A percentile compares a stretch with the other conserved stretches of the same genome.
Evolutionary conservation across 306 rosid genomes (phyloP).

Genomic region (Cyamopsis tetragonoloba): DNA sequence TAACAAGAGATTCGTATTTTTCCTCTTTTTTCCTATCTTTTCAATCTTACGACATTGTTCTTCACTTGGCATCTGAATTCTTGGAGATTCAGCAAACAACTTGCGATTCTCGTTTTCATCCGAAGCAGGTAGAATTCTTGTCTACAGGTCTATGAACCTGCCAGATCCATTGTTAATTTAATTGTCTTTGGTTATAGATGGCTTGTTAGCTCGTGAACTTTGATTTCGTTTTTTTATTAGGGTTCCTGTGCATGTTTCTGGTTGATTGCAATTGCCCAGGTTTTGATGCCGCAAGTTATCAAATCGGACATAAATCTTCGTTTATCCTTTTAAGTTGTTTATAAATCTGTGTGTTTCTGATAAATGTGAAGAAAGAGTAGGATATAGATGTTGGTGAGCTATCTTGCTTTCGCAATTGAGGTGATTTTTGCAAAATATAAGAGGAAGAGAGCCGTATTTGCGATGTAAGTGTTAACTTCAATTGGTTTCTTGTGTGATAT

Average conservation of each 20-base stretch:
- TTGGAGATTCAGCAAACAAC: not conserved
- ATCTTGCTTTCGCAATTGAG: not conserved
- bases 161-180: slow-evolving; percentile 27
- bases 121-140: slow-evolving; percentile 34
- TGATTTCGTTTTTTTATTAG: not conserved
- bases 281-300: not conserved
- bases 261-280: not conserved
- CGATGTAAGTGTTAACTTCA: not conserved
- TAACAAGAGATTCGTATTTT: not conserved
- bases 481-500: not conserved
- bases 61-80: slow-evolving; percentile 14
- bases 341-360: not conserved
- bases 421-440: not conserved
- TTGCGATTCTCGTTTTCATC: not conserved
- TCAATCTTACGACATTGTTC: not conserved
- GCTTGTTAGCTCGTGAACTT: slow-evolving; percentile 13
- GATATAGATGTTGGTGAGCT: not conserved
- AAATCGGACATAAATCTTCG: not conserved
- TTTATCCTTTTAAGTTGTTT: not conserved
- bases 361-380: not conserved
- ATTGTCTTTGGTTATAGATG: not conserved
- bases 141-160: not conserved
- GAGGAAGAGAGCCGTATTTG: not conserved
- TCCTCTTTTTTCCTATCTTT: not conserved
- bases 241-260: not conserved